Evolutionary conservation across 2,329 filamentous ascomycete species (phyloP), one percentile per base, ranked within the genome.

Genomic region (Trichoderma hamatum): DNA sequence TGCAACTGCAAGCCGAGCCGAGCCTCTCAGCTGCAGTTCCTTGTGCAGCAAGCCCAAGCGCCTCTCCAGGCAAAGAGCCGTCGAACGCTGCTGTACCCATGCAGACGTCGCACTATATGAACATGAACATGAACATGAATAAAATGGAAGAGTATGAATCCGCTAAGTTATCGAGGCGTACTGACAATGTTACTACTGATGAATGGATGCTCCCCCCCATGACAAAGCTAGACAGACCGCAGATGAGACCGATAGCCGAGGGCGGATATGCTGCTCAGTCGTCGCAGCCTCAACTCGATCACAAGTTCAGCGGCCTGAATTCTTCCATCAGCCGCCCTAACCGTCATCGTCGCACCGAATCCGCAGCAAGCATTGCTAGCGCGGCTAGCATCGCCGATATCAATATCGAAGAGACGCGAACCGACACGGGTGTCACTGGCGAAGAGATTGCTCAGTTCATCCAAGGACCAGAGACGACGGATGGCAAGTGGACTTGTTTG

Each of bases 391-490:
- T 88, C 68, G 84, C 86, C 13, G 85, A 83, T 75, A 87, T 89
- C 79, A 88, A 89, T 75, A 87, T 90, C 46, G 88, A 90, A 71
- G 87, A 89, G 75, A 86, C 87, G 30, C 88, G 88, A 76, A 89
- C 86, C 67, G 90, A 94, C 72, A 97, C 95, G 0, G 95, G 95
- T 30, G 90, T 98, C 68, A 94, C 92, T 0, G 83, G 91, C 54
- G 94, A 97, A 73, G 93, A 98, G 73, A 94, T 95, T 73, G 86
- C 89, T 5, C 86, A 87, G 61, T 93, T 86, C 79, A 95, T 95
- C 73, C 84, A 86, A 60, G 91, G 90, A 1, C 92, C 92, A 0
- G 91, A 93, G 74, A 83, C 88, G 3, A 78, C 80, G n/a, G 91
- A 94, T 73, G 90, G 90, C 74, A 94, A 93, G 80, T 96, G 91